These are phyloP conservation scores for Bipolaris gigantea DNA, from an alignment of 2,329 filamentous ascomycete genomes.

Conservation along the genomic window DNA sequence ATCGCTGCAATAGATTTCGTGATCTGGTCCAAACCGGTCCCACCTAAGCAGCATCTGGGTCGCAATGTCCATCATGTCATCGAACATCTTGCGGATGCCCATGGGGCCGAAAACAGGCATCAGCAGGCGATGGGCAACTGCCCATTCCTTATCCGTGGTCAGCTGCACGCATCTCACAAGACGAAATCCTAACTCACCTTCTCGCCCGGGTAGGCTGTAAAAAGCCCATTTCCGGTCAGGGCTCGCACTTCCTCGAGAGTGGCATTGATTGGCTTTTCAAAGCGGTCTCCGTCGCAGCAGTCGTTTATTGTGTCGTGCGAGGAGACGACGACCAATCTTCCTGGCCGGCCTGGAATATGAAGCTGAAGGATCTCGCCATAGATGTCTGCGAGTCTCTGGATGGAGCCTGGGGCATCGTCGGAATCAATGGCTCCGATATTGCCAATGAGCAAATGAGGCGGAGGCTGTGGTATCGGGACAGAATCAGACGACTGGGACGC, in stretches of 20 bases:
- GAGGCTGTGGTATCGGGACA: constrained; percentile 9
- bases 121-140: constrained; percentile 5
- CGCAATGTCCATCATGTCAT: constrained; percentile 9
- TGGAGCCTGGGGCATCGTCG: constrained; percentile 2
- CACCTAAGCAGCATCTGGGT: constrained; percentile 11
- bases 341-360: constrained; percentile 4
- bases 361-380: constrained; percentile 13
- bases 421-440: constrained; percentile 9
- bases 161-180: neutral
- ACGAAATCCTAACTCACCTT: neutral
- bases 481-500: constrained; percentile 3
- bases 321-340: constrained; percentile 6
- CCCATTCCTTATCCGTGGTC: constrained; percentile 1
- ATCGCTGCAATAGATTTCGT: constrained; percentile 8
- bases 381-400: constrained; percentile 7
- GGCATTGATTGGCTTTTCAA: constrained; percentile 8
- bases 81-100: constrained; percentile 10
- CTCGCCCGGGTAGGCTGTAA: constrained; percentile 9
- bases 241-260: constrained; percentile 10
- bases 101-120: constrained; percentile 12
- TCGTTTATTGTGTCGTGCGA: constrained; percentile 12
- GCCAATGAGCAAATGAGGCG: constrained; percentile 5
- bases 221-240: constrained; percentile 6
- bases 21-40: constrained; percentile 9
- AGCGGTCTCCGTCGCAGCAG: constrained; percentile 6